Evolutionary conservation across 768 basidiomycete species (phyloP).

Genomic region (Rhizopogon vinicolor): DNA sequence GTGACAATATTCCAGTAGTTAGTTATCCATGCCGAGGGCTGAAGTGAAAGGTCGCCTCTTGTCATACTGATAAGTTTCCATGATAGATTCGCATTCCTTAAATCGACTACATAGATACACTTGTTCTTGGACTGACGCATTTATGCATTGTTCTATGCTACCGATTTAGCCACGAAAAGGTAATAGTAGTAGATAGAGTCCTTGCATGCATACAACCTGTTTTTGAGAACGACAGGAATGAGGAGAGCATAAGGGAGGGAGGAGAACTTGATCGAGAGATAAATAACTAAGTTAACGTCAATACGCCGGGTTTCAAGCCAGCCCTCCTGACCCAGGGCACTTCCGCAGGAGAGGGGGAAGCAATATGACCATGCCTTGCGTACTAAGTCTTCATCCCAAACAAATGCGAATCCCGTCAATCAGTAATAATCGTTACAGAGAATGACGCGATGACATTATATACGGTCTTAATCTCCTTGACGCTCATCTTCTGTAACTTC

Average conservation of each 20-base stretch:
- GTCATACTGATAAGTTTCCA: too few species aligned
- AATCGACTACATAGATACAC: too few species aligned
- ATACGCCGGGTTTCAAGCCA: too few species aligned
- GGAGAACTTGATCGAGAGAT: background rate
- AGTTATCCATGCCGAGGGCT: background rate
- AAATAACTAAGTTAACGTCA: background rate
- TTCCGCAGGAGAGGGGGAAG: background rate
- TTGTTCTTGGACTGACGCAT: background rate
- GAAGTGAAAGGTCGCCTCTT: too few species aligned
- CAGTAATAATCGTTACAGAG: background rate
- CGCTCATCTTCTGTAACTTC: constrained; percentile 60
- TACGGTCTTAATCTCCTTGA: constrained; percentile 65
- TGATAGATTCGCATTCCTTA: too few species aligned
- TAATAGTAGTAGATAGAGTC: background rate
- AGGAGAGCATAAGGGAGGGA: background rate
- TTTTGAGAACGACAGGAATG: background rate
- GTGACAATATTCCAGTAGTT: background rate
- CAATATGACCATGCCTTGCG: background rate
- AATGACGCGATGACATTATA: constrained; percentile 16
- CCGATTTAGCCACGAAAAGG: background rate
- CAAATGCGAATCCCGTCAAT: constrained; percentile 11
- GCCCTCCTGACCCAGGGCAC: too few species aligned
- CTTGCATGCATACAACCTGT: background rate
- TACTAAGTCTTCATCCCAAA: constrained; percentile 20
- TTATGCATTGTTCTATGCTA: background rate